Evolutionary conservation across 305 asterid species (phyloP).

Genomic region (Fraxinus latifolia): DNA sequence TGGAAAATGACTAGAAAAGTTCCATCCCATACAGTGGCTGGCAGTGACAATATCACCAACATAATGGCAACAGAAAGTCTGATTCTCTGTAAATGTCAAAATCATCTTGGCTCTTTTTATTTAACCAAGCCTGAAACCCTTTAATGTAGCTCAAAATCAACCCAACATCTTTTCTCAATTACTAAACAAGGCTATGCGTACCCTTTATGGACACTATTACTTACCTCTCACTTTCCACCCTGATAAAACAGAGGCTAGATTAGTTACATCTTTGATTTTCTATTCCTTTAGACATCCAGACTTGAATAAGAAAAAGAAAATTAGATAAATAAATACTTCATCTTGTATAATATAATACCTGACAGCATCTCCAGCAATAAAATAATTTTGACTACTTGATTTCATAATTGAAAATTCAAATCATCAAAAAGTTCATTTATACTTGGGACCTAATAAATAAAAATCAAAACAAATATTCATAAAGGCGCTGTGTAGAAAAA

Average conservation of each 20-base stretch:
- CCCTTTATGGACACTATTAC: neutral
- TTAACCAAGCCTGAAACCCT: neutral
- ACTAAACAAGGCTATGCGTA: neutral
- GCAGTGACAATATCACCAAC: neutral
- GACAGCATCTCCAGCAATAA: neutral
- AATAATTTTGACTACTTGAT: neutral
- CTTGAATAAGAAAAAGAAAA: neutral
- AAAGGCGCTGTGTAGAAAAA: neutral
- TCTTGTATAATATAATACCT: neutral
- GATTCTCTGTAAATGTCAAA: neutral
- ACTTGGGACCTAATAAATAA: neutral
- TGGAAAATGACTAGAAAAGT: neutral
- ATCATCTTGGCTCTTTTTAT: neutral
- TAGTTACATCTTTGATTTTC: neutral
- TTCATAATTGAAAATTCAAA: neutral
- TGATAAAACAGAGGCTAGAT: neutral
- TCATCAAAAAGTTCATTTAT: neutral
- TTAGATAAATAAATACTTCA: neutral
- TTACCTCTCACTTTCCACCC: neutral
- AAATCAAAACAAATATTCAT: neutral
- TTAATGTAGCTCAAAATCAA: neutral
- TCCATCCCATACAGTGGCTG: neutral
- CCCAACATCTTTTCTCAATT: neutral
- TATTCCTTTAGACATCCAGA: neutral
- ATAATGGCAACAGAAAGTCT: neutral